Evolutionary conservation across 2,329 filamentous ascomycete species (phyloP).

Genomic region (Endocalyx cinctus): DNA sequence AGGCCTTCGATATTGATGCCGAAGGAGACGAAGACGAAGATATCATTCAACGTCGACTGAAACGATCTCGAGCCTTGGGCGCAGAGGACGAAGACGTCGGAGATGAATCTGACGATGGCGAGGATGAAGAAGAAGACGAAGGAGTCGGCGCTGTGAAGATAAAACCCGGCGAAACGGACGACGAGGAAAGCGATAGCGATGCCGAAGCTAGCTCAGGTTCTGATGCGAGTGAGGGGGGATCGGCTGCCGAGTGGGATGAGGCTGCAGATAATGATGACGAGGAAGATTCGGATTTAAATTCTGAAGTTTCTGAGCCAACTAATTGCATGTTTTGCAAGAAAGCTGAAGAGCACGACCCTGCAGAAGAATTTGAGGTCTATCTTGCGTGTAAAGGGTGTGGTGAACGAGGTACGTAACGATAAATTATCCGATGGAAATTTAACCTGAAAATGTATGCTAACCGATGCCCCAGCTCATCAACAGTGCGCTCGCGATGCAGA

Average conservation of each 20-base stretch:
- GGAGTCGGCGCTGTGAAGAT: constrained; percentile 55
- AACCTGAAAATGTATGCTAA: constrained; percentile 31
- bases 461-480: constrained; percentile 67
- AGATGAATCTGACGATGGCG: constrained; percentile 24
- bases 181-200: constrained; percentile 36
- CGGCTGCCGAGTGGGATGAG: constrained; percentile 26
- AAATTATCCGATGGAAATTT: too few species aligned
- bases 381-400: constrained; percentile 73
- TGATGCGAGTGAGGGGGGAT: constrained; percentile 22
- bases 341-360: constrained; percentile 37
- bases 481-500: constrained; percentile 77
- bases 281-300: constrained; percentile 29
- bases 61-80: constrained; percentile 19
- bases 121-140: constrained; percentile 45
- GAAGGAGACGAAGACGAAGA: constrained; percentile 35
- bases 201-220: constrained; percentile 23
- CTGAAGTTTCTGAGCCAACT: constrained; percentile 20
- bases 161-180: constrained; percentile 46
- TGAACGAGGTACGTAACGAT: constrained; percentile 72
- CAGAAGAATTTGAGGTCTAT: constrained; percentile 74
- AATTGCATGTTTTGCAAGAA: constrained; percentile 25
- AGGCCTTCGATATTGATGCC: constrained; percentile 33
- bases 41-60: too few species aligned
- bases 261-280: constrained; percentile 26
- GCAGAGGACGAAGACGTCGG: constrained; percentile 16